phyloP scores from a whole-genome alignment of 306 rosid genomes.

The barrel medic (Medicago truncatula) region MtrunA17r5.0-ANR NC_053042.1:15478501-15479000 shows the following conservation, averaged over 20 bases:
- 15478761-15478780: too few species aligned
- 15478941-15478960: too few species aligned
- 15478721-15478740: constrained; percentile 3
- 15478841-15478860: too few species aligned
- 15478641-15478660: constrained; percentile 52
- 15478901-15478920: too few species aligned
- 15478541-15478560: constrained; percentile 77
- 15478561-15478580: constrained; percentile 81
- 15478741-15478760: too few species aligned
- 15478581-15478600: constrained; percentile 93
- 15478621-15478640: constrained; percentile 68
- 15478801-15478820: too few species aligned
- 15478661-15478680: constrained; percentile 72
- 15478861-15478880: too few species aligned
- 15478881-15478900: too few species aligned
- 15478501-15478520: constrained; percentile 40
- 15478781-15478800: background rate
- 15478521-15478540: constrained; percentile 88
- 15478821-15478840: too few species aligned
- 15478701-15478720: constrained; percentile 29
- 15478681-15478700: constrained; percentile 26
- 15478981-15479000: too few species aligned
- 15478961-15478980: too few species aligned
- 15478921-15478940: too few species aligned
- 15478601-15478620: constrained; percentile 90